Base-by-base conservation (phyloP, 2,329 filamentous ascomycete species). In the Penicillium sp. region DNA sequence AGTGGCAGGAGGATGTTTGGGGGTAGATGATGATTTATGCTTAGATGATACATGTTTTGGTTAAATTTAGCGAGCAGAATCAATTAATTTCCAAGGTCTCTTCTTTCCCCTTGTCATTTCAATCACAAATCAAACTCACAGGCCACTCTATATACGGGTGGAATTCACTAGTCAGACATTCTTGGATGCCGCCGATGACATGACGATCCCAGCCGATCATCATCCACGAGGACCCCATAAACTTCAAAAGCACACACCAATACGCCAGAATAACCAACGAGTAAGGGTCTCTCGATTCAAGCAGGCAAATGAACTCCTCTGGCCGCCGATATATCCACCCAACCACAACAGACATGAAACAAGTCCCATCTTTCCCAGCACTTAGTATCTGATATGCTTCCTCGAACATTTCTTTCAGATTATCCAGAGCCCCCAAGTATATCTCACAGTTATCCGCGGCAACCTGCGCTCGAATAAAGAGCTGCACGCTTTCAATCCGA, bases 1-100 rank as follows among this genome's bases (percentile, higher is more conserved):
- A 80, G 63, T 83, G 80, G 79, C 76, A 77, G 60, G 79, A 82
- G 60, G 80, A 83, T 72, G 79, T 83, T 42, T 83, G 80, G 80
- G 58, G 58, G 13, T 47, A 40, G 48, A 9, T 2, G 38, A 40
- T 21, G 36, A 29, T 29, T 38, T 11, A 22, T 16, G 38, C 8
- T 40, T 40, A 18, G n/a, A 21, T 21, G 38, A 18, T 10, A 40
- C 16, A 16, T 32, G 3, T 44, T 32, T 18, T 31, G 14, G 4
- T 31, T 18, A 8, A 5, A 31, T 18, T 31, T 18, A 27, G 22
- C 38, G 38, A 40, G 18, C 13, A n/a, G n/a, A n/a, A 6, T n/a
- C 34, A 36, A 36, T 36, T 5, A 27, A 27, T 27, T 27, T 27
- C 24, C 24, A 27, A 27, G 24, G 24, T 27, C 8, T 9, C 9